These are phyloP conservation scores for Ceratocystis alfenasii DNA, from an alignment of 2,329 filamentous ascomycete species.

Conservation along the genomic window DNA sequence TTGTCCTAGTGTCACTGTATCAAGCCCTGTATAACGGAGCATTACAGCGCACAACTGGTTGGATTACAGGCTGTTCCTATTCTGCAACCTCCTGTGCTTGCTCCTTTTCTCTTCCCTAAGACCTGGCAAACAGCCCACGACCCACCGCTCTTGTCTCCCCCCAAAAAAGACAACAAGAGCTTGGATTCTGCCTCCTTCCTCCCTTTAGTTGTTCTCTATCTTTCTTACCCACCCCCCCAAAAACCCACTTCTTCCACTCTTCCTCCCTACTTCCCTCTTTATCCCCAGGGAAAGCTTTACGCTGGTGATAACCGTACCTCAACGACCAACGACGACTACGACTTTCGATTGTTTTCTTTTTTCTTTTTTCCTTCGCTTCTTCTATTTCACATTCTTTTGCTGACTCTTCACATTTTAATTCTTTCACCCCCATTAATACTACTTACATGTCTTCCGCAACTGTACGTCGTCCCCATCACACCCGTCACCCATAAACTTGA, in stretches of 20 bases:
- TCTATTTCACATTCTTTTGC: slow-evolving; percentile 17
- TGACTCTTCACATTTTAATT: slow-evolving; percentile 21
- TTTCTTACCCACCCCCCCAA: slow-evolving; percentile 1
- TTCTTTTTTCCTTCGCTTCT: slow-evolving; percentile 10
- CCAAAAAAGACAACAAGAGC: not conserved
- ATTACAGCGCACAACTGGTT: not conserved
- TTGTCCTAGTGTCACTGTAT: not conserved
- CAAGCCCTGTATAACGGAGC: not conserved
- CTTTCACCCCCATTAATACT: slow-evolving; percentile 19
- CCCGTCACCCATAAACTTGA: not conserved
- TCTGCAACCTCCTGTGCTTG: not conserved
- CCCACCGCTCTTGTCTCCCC: not conserved
- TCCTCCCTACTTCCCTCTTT: slow-evolving; percentile 15
- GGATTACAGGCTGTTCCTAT: not conserved
- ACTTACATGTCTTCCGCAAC: slow-evolving; percentile 30
- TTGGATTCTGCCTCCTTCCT: slow-evolving; percentile 6
- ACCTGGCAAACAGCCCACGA: slow-evolving; percentile 1
- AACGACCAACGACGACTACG: slow-evolving; percentile 18
- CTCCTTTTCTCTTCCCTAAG: slow-evolving; percentile 11
- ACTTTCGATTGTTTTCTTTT: slow-evolving; percentile 14
- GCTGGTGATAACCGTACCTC: slow-evolving; percentile 22
- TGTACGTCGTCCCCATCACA: slow-evolving; percentile 26
- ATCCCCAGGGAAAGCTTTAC: slow-evolving; percentile 19
- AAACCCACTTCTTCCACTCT: slow-evolving; percentile 10
- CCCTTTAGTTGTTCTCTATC: not conserved